Conservation (phyloP, 2,329 filamentous ascomycete species). For the Parascedosporium putredinis region DNA sequence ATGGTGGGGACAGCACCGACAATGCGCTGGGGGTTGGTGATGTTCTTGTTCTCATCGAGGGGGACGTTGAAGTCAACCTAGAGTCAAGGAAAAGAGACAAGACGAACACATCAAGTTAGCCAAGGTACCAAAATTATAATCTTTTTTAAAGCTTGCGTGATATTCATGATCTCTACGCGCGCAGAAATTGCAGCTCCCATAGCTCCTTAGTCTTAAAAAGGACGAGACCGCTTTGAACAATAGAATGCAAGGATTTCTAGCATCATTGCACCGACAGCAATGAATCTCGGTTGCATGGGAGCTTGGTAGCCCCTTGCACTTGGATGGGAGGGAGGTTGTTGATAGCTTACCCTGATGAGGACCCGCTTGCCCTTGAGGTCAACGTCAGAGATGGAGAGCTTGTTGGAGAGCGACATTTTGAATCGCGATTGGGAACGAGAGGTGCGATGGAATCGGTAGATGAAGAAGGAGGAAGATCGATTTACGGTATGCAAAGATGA, state of each 20-base stretch:
- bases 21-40: slow-evolving; percentile 98
- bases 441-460: no score
- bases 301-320: not conserved
- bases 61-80: slow-evolving; percentile 99
- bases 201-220: no score
- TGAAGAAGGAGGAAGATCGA: no score
- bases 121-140: not conserved
- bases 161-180: not conserved
- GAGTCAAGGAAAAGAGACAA: not conserved
- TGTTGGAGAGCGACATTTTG: slow-evolving; percentile 94
- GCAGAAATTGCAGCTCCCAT: no score
- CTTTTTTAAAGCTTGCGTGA: not conserved
- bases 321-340: not conserved
- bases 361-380: slow-evolving; percentile 98
- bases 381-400: slow-evolving; percentile 92
- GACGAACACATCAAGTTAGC: not conserved
- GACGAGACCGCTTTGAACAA: no score
- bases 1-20: slow-evolving; percentile 91
- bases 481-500: no score
- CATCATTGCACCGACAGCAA: no score
- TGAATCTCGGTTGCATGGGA: no score
- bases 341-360: slow-evolving; percentile 76
- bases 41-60: slow-evolving; percentile 81
- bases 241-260: no score
- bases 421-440: not conserved